phyloP scores from a whole-genome alignment of 225 moss, liverwort and hornwort genomes.

The Bryum argenteum region DNA sequence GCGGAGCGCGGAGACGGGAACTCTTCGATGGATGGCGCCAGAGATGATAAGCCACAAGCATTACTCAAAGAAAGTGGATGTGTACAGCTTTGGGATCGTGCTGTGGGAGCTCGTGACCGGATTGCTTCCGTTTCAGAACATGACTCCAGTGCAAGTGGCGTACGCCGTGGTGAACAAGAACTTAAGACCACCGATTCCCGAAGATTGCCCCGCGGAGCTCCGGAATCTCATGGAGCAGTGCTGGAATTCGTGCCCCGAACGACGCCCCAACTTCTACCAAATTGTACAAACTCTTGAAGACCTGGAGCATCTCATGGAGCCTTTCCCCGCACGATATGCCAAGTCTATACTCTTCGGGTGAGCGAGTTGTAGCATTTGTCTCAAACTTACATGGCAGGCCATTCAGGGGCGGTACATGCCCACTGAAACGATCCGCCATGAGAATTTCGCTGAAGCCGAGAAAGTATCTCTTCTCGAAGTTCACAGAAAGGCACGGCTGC shows the following conservation, averaged over 20 bases:
- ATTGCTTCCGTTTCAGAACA: slow-evolving; percentile 66
- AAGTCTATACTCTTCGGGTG: slow-evolving; percentile 50
- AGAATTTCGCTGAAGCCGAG: slow-evolving; percentile 40
- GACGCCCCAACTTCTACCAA: slow-evolving; percentile 73
- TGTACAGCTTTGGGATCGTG: slow-evolving; percentile 91
- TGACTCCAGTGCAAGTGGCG: slow-evolving; percentile 87
- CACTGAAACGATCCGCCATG: slow-evolving; percentile 40
- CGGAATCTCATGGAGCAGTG: slow-evolving; percentile 84
- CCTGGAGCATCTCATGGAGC: slow-evolving; percentile 41
- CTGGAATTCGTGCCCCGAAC: slow-evolving; percentile 71
- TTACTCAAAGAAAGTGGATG: slow-evolving; percentile 83
- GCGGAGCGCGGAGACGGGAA: slow-evolving; percentile 70
- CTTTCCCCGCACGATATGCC: slow-evolving; percentile 36
- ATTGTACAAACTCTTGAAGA: slow-evolving; percentile 66
- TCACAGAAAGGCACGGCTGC: slow-evolving; percentile 11
- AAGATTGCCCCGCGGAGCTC: slow-evolving; percentile 52
- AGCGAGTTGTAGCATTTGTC: slow-evolving; percentile 14
- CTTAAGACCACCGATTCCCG: slow-evolving; percentile 60
- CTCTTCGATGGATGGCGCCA: slow-evolving; percentile 97
- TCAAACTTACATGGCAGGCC: slow-evolving; percentile 35
- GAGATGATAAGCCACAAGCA: slow-evolving; percentile 79
- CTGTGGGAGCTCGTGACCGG: slow-evolving; percentile 86
- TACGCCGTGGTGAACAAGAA: slow-evolving; percentile 91
- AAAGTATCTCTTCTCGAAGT: slow-evolving; percentile 46
- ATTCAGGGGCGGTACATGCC: slow-evolving; percentile 63